Conservation (phyloP, 2,329 filamentous ascomycete species). For the Biscogniauxia mediterranea region DNA sequence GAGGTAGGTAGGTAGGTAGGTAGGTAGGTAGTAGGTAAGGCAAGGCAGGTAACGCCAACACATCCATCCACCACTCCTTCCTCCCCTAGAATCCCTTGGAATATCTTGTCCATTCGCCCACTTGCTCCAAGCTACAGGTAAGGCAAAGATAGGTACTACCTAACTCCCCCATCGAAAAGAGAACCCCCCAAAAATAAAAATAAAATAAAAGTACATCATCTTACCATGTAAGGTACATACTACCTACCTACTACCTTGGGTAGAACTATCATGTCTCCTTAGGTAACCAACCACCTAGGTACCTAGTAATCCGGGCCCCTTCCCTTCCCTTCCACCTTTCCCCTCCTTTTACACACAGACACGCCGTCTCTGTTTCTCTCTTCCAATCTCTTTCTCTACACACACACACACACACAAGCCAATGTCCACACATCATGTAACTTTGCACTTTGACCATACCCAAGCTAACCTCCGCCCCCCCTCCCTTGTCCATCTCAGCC, state of each 20-base stretch:
- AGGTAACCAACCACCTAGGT: neutral
- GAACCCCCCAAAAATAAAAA: no score
- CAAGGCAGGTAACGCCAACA: conserved; percentile 24
- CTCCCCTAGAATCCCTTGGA: neutral
- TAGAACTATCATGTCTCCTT: no score
- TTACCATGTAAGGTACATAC: no score
- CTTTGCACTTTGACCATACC: neutral
- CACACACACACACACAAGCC: neutral
- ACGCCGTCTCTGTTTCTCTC: neutral
- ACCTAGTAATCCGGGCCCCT: neutral
- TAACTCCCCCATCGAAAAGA: no score
- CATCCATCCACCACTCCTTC: conserved; percentile 6
- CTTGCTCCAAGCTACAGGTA: neutral
- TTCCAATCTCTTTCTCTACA: neutral
- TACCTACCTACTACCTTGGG: no score
- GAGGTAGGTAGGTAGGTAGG: conserved; percentile 10
- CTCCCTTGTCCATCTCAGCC: neutral
- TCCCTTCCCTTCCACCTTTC: neutral
- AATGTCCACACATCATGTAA: neutral
- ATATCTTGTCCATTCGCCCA: neutral
- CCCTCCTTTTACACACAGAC: neutral
- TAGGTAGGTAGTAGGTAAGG: conserved; percentile 7
- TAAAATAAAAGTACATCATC: no score
- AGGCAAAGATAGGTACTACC: neutral
- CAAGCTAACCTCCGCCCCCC: no score